Conservation (phyloP, 2,329 filamentous ascomycete genomes). For the Trichoderma endophyticum region DNA sequence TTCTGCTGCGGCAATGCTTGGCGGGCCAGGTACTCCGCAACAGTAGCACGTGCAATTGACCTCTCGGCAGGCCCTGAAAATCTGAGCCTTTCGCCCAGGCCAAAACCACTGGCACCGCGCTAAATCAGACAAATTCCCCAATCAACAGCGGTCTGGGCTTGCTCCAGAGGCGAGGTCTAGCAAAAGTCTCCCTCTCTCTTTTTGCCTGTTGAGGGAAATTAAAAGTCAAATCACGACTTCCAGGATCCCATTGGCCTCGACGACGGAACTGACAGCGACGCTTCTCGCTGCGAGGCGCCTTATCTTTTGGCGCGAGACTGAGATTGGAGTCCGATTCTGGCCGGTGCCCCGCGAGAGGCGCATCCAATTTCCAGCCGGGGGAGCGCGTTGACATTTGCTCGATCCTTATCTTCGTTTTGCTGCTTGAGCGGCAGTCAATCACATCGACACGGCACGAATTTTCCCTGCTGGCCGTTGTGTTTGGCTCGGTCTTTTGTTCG, state of each 20-base stretch:
- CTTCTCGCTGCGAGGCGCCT: slow-evolving; percentile 9
- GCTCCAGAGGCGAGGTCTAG: slow-evolving; percentile 4
- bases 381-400: background rate
- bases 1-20: background rate
- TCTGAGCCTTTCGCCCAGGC: background rate
- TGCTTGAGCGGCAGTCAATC: background rate
- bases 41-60: background rate
- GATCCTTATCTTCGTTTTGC: background rate
- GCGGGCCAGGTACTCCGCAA: background rate
- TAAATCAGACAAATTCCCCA: slow-evolving; percentile 12
- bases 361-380: background rate
- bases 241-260: background rate
- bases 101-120: background rate
- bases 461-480: background rate
- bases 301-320: slow-evolving; percentile 5
- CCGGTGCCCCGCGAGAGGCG: slow-evolving; percentile 13
- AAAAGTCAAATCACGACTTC: background rate
- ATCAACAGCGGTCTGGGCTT: slow-evolving; percentile 16
- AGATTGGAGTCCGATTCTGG: slow-evolving; percentile 11
- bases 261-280: slow-evolving; percentile 1
- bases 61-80: background rate
- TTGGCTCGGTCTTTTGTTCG: background rate
- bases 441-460: background rate
- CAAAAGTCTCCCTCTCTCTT: slow-evolving; percentile 1
- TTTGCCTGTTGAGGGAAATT: background rate